Conservation (phyloP, 2,329 filamentous ascomycete genomes). For the Colletotrichum sp. region DNA sequence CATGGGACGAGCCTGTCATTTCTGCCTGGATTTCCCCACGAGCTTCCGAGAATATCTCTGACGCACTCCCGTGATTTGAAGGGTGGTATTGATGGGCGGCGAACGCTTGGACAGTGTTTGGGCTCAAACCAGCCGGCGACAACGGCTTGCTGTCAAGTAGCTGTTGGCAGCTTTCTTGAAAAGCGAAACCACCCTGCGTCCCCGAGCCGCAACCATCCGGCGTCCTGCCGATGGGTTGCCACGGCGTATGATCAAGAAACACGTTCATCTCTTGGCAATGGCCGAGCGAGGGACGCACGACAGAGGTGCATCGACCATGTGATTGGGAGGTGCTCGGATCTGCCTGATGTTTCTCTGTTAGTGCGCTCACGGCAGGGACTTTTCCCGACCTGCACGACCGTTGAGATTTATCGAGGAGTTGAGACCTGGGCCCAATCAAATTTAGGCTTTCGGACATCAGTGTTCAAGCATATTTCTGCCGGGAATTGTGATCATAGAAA, state of each 20-base stretch:
- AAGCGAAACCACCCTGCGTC: not conserved
- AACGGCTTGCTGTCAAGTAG: not conserved
- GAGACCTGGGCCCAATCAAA: not conserved
- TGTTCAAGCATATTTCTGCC: not conserved
- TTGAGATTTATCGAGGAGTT: not conserved
- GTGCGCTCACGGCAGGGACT: not conserved
- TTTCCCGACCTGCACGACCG: not conserved
- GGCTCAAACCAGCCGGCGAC: not conserved
- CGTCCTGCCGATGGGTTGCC: not conserved
- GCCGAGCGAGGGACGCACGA: not conserved
- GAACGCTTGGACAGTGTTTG: slow-evolving; percentile 15
- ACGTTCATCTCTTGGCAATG: not conserved
- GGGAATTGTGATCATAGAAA: not conserved
- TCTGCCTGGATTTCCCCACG: not conserved
- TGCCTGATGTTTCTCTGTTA: not conserved
- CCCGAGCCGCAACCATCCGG: not conserved
- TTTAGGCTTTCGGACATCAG: not conserved
- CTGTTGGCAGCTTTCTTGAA: not conserved
- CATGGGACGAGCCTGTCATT: not conserved
- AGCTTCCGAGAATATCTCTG: not conserved
- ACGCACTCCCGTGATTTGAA: not conserved
- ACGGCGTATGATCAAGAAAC: not conserved
- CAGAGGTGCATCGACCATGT: not conserved
- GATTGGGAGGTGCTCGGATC: not conserved
- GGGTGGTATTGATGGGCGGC: not conserved